Conservation (phyloP, 345 rosid species). For the Acer yangbiense region DNA sequence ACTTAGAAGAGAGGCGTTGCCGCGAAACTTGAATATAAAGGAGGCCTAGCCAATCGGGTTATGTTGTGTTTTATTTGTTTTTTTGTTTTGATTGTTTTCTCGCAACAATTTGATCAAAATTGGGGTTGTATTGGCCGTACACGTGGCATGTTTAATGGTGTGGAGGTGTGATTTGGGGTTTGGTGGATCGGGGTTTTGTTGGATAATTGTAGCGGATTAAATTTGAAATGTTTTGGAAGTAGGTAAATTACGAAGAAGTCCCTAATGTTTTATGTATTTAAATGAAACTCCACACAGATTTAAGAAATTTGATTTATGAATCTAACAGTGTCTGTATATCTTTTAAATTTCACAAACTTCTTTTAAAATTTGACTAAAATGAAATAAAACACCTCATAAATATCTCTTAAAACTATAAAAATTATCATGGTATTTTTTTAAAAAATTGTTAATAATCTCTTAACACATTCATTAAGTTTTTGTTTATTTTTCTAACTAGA, state of each 20-base stretch:
- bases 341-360: no score
- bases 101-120: not conserved
- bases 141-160: not conserved
- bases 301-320: no score
- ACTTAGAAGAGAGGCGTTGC: conserved; percentile 36
- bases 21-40: conserved; percentile 90
- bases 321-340: no score
- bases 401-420: no score
- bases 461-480: no score
- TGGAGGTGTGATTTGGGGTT: conserved; percentile 6
- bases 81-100: not conserved
- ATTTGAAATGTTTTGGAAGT: conserved; percentile 6
- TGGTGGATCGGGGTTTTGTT: not conserved
- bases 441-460: no score
- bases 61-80: conserved; percentile 19
- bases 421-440: no score
- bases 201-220: conserved; percentile 11
- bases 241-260: not conserved
- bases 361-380: no score
- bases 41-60: conserved; percentile 34
- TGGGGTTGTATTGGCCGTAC: not conserved
- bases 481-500: no score
- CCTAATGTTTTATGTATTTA: not conserved
- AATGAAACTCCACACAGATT: no score
- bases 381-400: no score